A percentile compares a stretch with the other conserved stretches of the same genome.
These are phyloP conservation scores for Solanum infundibuliforme DNA, from an alignment of 257 asterid species.

Conservation along the genomic window DNA sequence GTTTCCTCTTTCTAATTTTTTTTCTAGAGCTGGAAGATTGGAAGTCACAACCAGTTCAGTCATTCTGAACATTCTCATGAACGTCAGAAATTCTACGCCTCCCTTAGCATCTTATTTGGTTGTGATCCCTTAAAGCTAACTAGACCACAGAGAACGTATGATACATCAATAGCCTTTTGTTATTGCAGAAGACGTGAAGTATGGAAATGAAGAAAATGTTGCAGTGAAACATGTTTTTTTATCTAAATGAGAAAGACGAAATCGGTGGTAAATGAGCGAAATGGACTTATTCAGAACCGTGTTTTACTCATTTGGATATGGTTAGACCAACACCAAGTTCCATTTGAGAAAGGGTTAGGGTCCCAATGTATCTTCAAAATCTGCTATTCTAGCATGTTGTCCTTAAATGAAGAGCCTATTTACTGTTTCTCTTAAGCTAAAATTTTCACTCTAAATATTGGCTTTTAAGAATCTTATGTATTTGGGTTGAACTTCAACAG, in stretches of 20 bases:
- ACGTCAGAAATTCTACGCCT: neutral
- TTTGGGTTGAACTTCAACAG: constrained; percentile 25
- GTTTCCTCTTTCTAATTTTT: neutral
- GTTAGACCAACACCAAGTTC: neutral
- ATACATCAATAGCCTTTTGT: neutral
- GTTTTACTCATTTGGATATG: neutral
- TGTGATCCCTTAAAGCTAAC: neutral
- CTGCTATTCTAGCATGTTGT: neutral
- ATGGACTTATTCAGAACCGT: neutral
- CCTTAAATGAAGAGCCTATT: neutral
- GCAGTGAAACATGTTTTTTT: neutral
- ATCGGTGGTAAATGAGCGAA: neutral
- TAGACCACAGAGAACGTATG: neutral
- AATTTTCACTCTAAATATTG: neutral
- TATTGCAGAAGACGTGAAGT: neutral
- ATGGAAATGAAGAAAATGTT: neutral
- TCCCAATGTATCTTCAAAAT: neutral
- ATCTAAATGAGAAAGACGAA: neutral
- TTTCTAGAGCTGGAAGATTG: neutral
- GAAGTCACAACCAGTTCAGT: neutral
- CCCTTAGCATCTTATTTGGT: neutral
- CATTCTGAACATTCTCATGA: neutral
- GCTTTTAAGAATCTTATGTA: neutral
- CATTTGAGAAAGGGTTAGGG: neutral
- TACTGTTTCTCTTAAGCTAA: neutral